Evolutionary conservation across 179 eudicot genomes (phyloP), one percentile per base, ranked within the genome.

Genomic region (Corrigiola litoralis): DNA sequence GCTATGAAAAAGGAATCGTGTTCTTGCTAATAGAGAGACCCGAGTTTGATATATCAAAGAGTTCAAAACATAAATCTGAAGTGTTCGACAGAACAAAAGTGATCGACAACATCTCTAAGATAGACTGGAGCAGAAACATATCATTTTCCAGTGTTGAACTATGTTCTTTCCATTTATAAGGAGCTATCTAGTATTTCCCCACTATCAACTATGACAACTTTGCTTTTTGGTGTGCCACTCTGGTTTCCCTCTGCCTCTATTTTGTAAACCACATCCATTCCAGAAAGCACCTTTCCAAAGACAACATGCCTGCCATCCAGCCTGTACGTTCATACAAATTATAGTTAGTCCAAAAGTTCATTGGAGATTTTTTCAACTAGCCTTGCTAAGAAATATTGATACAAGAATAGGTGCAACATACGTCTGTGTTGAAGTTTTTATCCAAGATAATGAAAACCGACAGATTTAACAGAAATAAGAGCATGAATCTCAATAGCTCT

Each of bases 241-340:
- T 90, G 96, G 16, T 31, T 65, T 29, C 97, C 99, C 72, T 94
- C 99, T 9, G 99, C 99, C 83, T 94, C 97, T 21, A 94, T 61
- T 82, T 86, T 90, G 82, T 90, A 94, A 58, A 90, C 91, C 20
- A 94, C 95, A 66, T 90, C 99, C 97, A 94, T 94, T 66, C 99
- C 97, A 1, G 97, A 90, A 23, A 94, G 65, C 23, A 94, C 99
- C 79, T 94, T 94, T 33, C 99, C 96, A 47, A 94, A 94, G 18
- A 94, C 99, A 0, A 94, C 99, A 58, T 94, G 97, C 52, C 77
- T 79, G n/a, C 96, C 97, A 74, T 94, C 99, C 86, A 94, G 88
- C 99, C 99, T 94, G 84, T 45, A 42, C 36, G 13, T 42, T 49
- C n/a, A 41, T 29, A 32, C 54, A 13, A 1, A n/a, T n/a, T n/a